Evolutionary conservation across 2,329 filamentous ascomycete species (phyloP).

Genomic region (Fusarium poae): DNA sequence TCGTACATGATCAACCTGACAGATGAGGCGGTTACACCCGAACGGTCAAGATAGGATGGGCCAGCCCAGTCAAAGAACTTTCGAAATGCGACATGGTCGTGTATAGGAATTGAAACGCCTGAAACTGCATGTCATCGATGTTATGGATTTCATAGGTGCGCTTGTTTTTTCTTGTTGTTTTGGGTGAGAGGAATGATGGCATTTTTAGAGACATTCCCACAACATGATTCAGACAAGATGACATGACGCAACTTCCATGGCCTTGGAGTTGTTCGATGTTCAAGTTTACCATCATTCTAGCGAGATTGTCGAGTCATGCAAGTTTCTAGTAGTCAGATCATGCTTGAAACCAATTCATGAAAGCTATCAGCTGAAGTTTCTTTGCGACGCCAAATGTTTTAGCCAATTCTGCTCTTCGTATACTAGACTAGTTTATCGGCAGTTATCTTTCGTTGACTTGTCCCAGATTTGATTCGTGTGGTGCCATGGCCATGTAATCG

Average conservation of each 20-base stretch:
- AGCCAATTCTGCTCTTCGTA: not conserved
- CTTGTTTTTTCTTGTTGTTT: slow-evolving; percentile 5
- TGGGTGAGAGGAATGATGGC: not conserved
- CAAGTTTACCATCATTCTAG: not conserved
- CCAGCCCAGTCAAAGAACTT: slow-evolving; percentile 12
- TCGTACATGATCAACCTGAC: not conserved
- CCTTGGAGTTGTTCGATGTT: not conserved
- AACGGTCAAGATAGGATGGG: slow-evolving; percentile 24
- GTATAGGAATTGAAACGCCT: slow-evolving; percentile 23
- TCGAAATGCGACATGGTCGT: slow-evolving; percentile 20
- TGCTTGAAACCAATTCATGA: slow-evolving; percentile 3
- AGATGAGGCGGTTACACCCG: slow-evolving; percentile 14
- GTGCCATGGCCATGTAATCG: not conserved
- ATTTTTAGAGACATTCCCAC: not conserved
- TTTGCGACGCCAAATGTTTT: slow-evolving; percentile 8
- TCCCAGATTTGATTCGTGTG: slow-evolving; percentile 5
- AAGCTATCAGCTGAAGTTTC: not conserved
- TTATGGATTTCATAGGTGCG: slow-evolving; percentile 7
- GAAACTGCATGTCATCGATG: slow-evolving; percentile 3
- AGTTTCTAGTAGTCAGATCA: not conserved
- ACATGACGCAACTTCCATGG: not conserved
- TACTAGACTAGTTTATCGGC: not conserved
- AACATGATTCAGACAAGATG: not conserved
- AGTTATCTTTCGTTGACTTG: not conserved
- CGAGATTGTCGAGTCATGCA: slow-evolving; percentile 2